Evolutionary conservation across 352 stramenopile species (phyloP).

Genomic region (Blastocystis sp.): DNA sequence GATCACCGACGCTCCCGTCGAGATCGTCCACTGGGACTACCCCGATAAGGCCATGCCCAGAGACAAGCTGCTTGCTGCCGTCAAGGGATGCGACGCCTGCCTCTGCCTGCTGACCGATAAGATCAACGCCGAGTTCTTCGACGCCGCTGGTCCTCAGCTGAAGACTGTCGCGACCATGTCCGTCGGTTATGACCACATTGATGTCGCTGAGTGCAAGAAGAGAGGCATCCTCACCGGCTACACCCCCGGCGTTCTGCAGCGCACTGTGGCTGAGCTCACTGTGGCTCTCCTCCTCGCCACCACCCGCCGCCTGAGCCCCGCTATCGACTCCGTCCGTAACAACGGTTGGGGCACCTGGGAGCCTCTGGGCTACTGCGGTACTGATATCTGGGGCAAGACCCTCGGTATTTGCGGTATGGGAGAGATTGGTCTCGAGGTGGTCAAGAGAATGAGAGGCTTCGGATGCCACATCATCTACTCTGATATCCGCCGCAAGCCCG

Average conservation of each 20-base stretch:
- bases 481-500: constrained; percentile 76
- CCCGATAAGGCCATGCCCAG: constrained; percentile 70
- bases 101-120: constrained; percentile 82
- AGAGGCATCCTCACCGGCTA: constrained; percentile 82
- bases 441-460: constrained; percentile 84
- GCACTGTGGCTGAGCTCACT: constrained; percentile 82
- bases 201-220: constrained; percentile 81
- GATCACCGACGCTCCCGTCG: constrained; percentile 61
- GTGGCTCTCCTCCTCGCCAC: constrained; percentile 81
- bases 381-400: constrained; percentile 82
- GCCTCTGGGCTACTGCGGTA: constrained; percentile 80
- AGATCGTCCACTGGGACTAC: constrained; percentile 71
- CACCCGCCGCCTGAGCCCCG: constrained; percentile 80
- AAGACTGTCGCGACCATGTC: constrained; percentile 83
- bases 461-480: constrained; percentile 84
- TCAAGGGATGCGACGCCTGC: constrained; percentile 79
- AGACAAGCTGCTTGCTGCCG: constrained; percentile 78
- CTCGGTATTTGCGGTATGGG: constrained; percentile 85
- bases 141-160: constrained; percentile 79
- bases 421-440: constrained; percentile 84
- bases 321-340: constrained; percentile 81
- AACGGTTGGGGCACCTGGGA: constrained; percentile 84
- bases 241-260: constrained; percentile 84
- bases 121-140: constrained; percentile 81
- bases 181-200: constrained; percentile 88